Evolutionary conservation across 148 eudicot species (phyloP), one percentile per base, ranked within the genome.

Genomic region (Diospyros kaki): DNA sequence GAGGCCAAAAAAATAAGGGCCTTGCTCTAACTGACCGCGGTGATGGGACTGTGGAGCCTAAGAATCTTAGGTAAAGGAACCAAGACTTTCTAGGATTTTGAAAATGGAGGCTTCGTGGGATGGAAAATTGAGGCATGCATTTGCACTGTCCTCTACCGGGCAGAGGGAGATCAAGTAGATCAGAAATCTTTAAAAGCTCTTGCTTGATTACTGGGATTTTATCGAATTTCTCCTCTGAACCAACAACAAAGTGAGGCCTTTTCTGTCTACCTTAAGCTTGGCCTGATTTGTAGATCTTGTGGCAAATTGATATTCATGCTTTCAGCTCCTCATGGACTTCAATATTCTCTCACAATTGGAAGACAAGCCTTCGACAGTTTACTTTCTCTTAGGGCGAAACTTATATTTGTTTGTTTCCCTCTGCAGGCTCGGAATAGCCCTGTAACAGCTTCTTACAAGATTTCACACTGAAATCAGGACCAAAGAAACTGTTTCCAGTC

Each of bases 211-310:
- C 76, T 5, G 54, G 59, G 28, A 50, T 72, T 12, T 61, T 79
- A 64, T 72, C 51, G 64, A 38, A 72, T 43, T 9, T 83, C 45
- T 76, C 82, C 55, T 48, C 71, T 56, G 69, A 58, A 46, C 81
- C 82, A n/a, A 84, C 89, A 42, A 89, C 66, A 78, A 90, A 85
- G 80, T 92, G 97, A 75, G 97, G 83, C 85, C 98, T 89, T 83
- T 95, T 95, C 74, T 95, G 98, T 59, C 98, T 97, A 5, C 98
- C 98, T 64, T 92, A 82, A 61, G 98, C 98, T 83, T 95, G 98
- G 60, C 98, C 98, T 11, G 91, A 90, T 83, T 86, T 92, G 64
- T 86, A 95, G 46, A 90, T 88, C 74, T 73, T 90, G 43, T 80
- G 79, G 84, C 98, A 95, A 71, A 84, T 84, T 10, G 97, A 75